Evolutionary conservation across 192 early-diverging fungal genomes (phyloP).

Genomic region (Irineochytrium annulatum): DNA sequence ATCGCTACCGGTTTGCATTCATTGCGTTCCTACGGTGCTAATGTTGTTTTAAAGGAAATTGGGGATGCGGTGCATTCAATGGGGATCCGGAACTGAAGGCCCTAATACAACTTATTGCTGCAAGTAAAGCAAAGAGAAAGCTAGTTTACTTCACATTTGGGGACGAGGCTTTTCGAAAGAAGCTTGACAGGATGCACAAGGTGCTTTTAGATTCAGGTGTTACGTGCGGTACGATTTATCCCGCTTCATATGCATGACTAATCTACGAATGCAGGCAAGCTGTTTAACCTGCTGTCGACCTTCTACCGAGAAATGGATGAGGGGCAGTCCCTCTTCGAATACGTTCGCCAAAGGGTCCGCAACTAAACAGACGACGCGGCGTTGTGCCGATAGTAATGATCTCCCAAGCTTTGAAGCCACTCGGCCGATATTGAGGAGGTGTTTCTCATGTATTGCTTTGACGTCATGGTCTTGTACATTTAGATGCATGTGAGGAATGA

Average conservation of each 20-base stretch:
- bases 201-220: no score
- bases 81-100: slow-evolving; percentile 43
- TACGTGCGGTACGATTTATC: no score
- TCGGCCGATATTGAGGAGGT: slow-evolving; percentile 72
- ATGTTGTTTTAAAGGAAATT: neutral
- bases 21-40: neutral
- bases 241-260: no score
- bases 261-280: no score
- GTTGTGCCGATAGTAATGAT: no score
- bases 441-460: slow-evolving; percentile 81
- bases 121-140: slow-evolving; percentile 23
- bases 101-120: slow-evolving; percentile 44
- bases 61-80: slow-evolving; percentile 48
- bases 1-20: slow-evolving; percentile 26
- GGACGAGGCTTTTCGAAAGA: slow-evolving; percentile 24
- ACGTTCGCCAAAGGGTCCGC: no score
- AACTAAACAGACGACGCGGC: no score
- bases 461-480: slow-evolving; percentile 65
- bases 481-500: neutral
- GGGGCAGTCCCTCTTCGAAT: no score
- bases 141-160: slow-evolving; percentile 48
- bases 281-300: no score
- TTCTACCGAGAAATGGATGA: no score
- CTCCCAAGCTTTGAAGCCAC: slow-evolving; percentile 80
- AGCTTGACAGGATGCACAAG: slow-evolving; percentile 5